phyloP scores from a whole-genome alignment of 2,329 filamentous ascomycete species.

The Ophiocordyceps robertsii region DNA sequence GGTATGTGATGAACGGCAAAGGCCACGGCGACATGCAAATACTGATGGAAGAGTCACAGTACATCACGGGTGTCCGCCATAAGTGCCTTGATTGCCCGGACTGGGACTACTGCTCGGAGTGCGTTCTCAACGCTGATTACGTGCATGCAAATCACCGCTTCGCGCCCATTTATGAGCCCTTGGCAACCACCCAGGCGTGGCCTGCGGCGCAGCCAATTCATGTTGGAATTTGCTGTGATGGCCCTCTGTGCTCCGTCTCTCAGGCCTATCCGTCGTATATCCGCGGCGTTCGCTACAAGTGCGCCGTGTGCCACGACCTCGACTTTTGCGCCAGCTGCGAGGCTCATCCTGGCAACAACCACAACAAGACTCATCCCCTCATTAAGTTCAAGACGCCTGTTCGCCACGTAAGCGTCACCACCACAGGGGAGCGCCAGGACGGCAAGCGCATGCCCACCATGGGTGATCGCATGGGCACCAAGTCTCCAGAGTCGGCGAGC shows the following conservation, averaged over 20 bases:
- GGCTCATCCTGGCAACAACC: conserved; percentile 66
- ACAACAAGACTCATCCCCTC: conserved; percentile 92
- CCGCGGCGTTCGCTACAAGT: conserved; percentile 85
- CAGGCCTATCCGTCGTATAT: conserved; percentile 56
- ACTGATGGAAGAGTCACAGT: conserved; percentile 17
- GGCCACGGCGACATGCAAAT: neutral
- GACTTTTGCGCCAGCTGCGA: conserved; percentile 96
- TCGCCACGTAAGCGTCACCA: conserved; percentile 75
- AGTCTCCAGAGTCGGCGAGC: conserved; percentile 29
- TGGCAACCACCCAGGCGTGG: conserved; percentile 19
- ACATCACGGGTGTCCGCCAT: conserved; percentile 79
- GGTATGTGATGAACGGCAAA: neutral
- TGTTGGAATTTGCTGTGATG: conserved; percentile 85
- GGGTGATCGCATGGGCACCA: conserved; percentile 47
- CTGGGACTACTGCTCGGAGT: conserved; percentile 85
- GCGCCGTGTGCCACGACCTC: conserved; percentile 83
- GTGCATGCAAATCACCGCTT: conserved; percentile 80
- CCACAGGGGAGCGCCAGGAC: conserved; percentile 61
- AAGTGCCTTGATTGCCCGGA: conserved; percentile 96
- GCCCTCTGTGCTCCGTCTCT: conserved; percentile 61
- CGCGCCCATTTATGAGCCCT: conserved; percentile 68
- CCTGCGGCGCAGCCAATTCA: conserved; percentile 38
- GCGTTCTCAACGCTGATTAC: conserved; percentile 50
- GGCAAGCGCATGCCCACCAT: conserved; percentile 53
- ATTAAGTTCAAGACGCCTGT: conserved; percentile 96